Evolutionary conservation across 352 stramenopile species (phyloP).

Genomic region (Phytopythium chamaehyphon): DNA sequence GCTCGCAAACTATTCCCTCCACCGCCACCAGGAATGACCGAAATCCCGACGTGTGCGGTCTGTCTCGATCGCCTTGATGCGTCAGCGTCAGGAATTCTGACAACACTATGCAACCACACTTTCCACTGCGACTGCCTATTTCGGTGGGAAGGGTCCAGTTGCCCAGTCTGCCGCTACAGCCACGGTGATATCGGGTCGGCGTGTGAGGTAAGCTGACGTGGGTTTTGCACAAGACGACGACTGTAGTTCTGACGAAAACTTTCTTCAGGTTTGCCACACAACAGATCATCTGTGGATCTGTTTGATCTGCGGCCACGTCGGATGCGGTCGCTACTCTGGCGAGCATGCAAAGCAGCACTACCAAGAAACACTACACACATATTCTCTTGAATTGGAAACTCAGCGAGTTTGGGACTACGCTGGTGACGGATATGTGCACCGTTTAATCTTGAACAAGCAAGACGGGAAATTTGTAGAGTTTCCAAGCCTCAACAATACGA

Average conservation of each 20-base stretch:
- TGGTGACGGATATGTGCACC: constrained; percentile 86
- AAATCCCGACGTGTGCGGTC: constrained; percentile 89
- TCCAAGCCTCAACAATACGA: constrained; percentile 73
- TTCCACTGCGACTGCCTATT: constrained; percentile 97
- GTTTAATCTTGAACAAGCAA: constrained; percentile 87
- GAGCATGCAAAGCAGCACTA: constrained; percentile 95
- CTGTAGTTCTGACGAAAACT: neutral
- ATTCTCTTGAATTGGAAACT: constrained; percentile 94
- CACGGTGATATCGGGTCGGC: constrained; percentile 91
- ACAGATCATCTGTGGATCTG: constrained; percentile 96
- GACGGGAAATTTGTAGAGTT: constrained; percentile 97
- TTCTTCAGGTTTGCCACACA: constrained; percentile 83
- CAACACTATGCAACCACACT: constrained; percentile 97
- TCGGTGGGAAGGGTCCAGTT: constrained; percentile 94
- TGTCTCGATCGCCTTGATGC: constrained; percentile 89
- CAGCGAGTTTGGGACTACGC: constrained; percentile 96
- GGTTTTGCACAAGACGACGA: neutral
- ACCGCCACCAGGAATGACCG: constrained; percentile 73
- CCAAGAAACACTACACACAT: constrained; percentile 91
- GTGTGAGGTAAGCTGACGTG: constrained; percentile 70
- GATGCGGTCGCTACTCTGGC: constrained; percentile 94
- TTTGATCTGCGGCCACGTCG: constrained; percentile 94
- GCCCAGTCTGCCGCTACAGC: constrained; percentile 96
- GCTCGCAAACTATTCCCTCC: constrained; percentile 47
- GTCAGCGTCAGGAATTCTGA: constrained; percentile 90